Evolutionary conservation across 1,284 basidiomycete species (phyloP).

Genomic region (Laetiporus sulphureus): DNA sequence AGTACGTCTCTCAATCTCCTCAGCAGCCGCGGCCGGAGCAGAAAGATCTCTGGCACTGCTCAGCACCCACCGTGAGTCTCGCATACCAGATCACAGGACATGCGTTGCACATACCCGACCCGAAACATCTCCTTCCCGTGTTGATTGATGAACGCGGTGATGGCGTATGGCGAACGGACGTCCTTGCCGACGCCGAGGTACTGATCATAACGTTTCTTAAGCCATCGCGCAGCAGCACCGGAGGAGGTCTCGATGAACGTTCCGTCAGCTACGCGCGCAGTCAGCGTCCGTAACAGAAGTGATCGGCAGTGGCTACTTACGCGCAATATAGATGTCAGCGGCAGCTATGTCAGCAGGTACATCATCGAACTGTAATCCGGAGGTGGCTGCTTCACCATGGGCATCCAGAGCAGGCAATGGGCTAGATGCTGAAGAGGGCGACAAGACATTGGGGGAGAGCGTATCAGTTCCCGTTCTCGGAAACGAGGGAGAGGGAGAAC

Average conservation of each 20-base stretch:
- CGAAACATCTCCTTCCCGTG: conserved; percentile 71
- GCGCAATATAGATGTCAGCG: conserved; percentile 55
- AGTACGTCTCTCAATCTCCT: conserved; percentile 21
- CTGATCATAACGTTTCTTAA: conserved; percentile 69
- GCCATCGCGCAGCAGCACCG: conserved; percentile 60
- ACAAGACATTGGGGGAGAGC: no score
- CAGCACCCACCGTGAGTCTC: no score
- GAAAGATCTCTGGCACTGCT: conserved; percentile 47
- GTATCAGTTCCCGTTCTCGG: no score
- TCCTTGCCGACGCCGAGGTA: conserved; percentile 56
- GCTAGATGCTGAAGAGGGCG: not conserved
- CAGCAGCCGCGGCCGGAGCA: conserved; percentile 36
- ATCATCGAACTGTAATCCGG: not conserved
- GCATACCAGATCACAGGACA: no score
- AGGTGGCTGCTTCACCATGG: not conserved
- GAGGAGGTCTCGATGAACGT: conserved; percentile 75
- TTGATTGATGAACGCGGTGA: conserved; percentile 72
- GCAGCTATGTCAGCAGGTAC: conserved; percentile 43
- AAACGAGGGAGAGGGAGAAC: no score
- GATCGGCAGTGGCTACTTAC: conserved; percentile 34
- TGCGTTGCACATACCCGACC: conserved; percentile 61
- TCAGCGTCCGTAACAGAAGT: not conserved
- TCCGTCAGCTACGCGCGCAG: conserved; percentile 36
- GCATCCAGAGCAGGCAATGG: not conserved
- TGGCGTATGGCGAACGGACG: conserved; percentile 68